Conservation (phyloP, 2,329 filamentous ascomycete genomes). For the Penicillium sp. region DNA sequence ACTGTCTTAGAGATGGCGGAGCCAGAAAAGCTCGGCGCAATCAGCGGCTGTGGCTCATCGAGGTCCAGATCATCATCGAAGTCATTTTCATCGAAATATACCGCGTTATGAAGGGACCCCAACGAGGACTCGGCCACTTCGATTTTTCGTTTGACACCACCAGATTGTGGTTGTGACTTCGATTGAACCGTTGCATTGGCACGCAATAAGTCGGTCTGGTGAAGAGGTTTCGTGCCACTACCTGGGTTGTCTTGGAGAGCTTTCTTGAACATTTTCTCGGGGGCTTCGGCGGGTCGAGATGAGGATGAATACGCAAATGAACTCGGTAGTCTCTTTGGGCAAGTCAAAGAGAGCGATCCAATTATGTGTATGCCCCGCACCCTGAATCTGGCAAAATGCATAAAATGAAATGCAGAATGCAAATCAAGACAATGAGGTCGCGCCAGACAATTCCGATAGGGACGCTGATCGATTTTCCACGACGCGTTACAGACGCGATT, state of each 20-base stretch:
- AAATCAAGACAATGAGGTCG: conserved; percentile 3
- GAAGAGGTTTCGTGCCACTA: conserved; percentile 34
- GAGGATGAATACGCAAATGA: conserved; percentile 30
- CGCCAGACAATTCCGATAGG: conserved; percentile 3
- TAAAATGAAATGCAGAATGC: conserved; percentile 19
- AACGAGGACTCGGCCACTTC: conserved; percentile 39
- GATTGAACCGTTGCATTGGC: conserved; percentile 27
- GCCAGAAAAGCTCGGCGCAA: conserved; percentile 15
- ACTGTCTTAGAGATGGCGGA: conserved; percentile 12
- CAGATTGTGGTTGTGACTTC: conserved; percentile 26
- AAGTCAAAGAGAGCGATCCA: conserved; percentile 25
- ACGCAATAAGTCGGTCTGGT: conserved; percentile 32
- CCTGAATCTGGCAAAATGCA: conserved; percentile 28
- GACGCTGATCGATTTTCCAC: conserved; percentile 11
- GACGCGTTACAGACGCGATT: conserved; percentile 13
- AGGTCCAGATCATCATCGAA: conserved; percentile 82
- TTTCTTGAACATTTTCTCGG: conserved; percentile 42
- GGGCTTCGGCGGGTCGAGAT: conserved; percentile 16
- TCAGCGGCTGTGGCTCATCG: conserved; percentile 47
- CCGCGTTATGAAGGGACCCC: conserved; percentile 47
- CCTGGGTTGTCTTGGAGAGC: conserved; percentile 42
- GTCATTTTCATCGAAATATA: conserved; percentile 75
- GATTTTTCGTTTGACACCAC: conserved; percentile 42
- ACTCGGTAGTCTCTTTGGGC: conserved; percentile 20
- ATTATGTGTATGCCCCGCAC: conserved; percentile 21